Conservation (phyloP, 441 rosid species). For the Brassica balearica region DNA sequence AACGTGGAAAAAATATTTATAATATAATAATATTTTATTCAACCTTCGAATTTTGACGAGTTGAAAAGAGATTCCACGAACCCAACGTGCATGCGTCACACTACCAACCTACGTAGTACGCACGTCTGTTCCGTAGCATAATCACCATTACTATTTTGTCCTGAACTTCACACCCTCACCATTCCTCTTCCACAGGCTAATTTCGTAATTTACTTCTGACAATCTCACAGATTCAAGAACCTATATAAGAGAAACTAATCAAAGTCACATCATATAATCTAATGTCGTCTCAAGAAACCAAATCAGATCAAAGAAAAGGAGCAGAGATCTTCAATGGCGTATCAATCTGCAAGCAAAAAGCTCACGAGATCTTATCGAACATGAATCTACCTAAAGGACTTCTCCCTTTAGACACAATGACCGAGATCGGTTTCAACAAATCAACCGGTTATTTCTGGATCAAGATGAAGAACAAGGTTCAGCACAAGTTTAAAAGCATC, state of each 20-base stretch:
- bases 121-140: slow-evolving; percentile 10
- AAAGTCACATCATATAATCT: background rate
- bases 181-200: background rate
- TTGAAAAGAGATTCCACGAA: slow-evolving; percentile 17
- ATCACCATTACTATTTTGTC: slow-evolving; percentile 8
- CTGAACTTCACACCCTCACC: background rate
- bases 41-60: background rate
- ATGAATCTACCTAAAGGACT: slow-evolving; percentile 52
- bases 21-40: too few relatives aligned
- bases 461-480: slow-evolving; percentile 47
- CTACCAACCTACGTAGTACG: slow-evolving; percentile 29
- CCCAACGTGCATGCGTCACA: slow-evolving; percentile 35
- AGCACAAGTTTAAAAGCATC: slow-evolving; percentile 47
- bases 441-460: slow-evolving; percentile 55
- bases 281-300: slow-evolving; percentile 46
- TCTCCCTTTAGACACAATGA: slow-evolving; percentile 47
- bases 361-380: slow-evolving; percentile 44
- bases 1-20: too few relatives aligned
- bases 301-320: slow-evolving; percentile 46
- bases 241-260: background rate
- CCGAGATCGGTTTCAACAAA: slow-evolving; percentile 53
- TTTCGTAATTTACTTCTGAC: background rate
- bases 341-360: slow-evolving; percentile 53
- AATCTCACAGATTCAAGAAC: background rate
- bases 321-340: slow-evolving; percentile 56